These are phyloP conservation scores for Leccinum subfulvum DNA, from an alignment of 1,284 basidiomycete species.

Conservation along the genomic window DNA sequence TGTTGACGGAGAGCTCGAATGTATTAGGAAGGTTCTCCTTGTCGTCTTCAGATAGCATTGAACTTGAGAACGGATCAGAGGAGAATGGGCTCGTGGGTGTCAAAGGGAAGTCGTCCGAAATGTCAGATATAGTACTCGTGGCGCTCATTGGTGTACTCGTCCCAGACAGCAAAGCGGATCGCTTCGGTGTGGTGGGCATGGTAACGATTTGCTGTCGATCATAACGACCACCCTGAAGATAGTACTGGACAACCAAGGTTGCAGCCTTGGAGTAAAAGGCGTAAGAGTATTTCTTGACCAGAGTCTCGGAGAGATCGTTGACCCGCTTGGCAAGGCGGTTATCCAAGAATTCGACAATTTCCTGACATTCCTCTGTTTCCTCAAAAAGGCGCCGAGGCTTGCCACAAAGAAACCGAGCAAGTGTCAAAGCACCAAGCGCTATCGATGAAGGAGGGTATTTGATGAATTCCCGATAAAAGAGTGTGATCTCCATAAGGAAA, in stretches of 20 bases:
- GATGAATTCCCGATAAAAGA: constrained; percentile 96
- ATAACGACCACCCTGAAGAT: constrained; percentile 77
- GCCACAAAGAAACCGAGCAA: constrained; percentile 85
- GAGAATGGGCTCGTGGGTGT: constrained; percentile 71
- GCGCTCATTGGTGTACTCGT: constrained; percentile 71
- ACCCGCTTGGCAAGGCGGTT: constrained; percentile 80
- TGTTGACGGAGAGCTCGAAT: constrained; percentile 70
- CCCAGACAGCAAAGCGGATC: constrained; percentile 47
- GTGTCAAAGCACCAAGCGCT: constrained; percentile 83
- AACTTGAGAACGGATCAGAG: constrained; percentile 55
- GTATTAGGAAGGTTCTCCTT: constrained; percentile 74
- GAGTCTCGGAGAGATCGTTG: constrained; percentile 87
- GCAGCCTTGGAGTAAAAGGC: constrained; percentile 94
- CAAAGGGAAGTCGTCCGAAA: constrained; percentile 77
- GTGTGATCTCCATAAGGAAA: constrained; percentile 97
- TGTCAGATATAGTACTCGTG: constrained; percentile 67
- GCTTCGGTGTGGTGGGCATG: constrained; percentile 71
- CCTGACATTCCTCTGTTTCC: constrained; percentile 73
- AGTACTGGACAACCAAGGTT: constrained; percentile 89
- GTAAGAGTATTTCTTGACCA: constrained; percentile 97
- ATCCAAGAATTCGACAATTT: constrained; percentile 85
- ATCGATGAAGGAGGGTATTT: constrained; percentile 83
- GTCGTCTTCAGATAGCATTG: constrained; percentile 59
- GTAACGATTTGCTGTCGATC: constrained; percentile 47
- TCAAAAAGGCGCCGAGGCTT: constrained; percentile 76